Conservation (phyloP, 1,284 basidiomycete genomes). For the Malassezia equina region DNA sequence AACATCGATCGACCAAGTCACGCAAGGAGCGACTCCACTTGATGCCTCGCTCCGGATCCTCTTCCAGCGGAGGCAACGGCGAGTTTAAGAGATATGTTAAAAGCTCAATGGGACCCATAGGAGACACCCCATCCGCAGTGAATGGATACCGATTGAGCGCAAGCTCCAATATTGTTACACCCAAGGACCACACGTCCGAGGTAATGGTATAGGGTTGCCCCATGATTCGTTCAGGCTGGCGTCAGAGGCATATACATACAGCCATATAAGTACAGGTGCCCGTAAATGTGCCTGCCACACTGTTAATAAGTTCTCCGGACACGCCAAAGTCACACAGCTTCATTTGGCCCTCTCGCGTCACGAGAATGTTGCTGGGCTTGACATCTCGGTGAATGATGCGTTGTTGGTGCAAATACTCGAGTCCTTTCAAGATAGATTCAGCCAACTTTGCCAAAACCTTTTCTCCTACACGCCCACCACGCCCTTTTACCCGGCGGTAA, state of each 20-base stretch:
- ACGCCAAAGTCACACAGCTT: slow-evolving; percentile 95
- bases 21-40: slow-evolving; percentile 78
- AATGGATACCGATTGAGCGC: slow-evolving; percentile 92
- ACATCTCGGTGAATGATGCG: slow-evolving; percentile 95
- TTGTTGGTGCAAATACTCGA: slow-evolving; percentile 79
- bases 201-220: slow-evolving; percentile 82
- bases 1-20: slow-evolving; percentile 82
- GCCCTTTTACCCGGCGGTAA: slow-evolving; percentile 69
- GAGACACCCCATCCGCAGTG: slow-evolving; percentile 62
- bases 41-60: slow-evolving; percentile 52
- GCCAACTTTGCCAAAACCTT: slow-evolving; percentile 83
- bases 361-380: slow-evolving; percentile 88
- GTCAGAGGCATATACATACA: slow-evolving; percentile 53
- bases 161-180: slow-evolving; percentile 82
- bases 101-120: slow-evolving; percentile 73
- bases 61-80: slow-evolving; percentile 68
- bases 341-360: slow-evolving; percentile 73
- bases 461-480: slow-evolving; percentile 71
- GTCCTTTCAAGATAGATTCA: slow-evolving; percentile 79
- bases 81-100: slow-evolving; percentile 81
- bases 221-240: slow-evolving; percentile 79
- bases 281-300: slow-evolving; percentile 84
- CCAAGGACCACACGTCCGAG: slow-evolving; percentile 96
- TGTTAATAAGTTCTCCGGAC: slow-evolving; percentile 83
- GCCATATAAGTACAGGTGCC: slow-evolving; percentile 97